These are phyloP conservation scores for Oryza coarctata DNA, from an alignment of 176 grass and related monocot species.

Conservation along the genomic window DNA sequence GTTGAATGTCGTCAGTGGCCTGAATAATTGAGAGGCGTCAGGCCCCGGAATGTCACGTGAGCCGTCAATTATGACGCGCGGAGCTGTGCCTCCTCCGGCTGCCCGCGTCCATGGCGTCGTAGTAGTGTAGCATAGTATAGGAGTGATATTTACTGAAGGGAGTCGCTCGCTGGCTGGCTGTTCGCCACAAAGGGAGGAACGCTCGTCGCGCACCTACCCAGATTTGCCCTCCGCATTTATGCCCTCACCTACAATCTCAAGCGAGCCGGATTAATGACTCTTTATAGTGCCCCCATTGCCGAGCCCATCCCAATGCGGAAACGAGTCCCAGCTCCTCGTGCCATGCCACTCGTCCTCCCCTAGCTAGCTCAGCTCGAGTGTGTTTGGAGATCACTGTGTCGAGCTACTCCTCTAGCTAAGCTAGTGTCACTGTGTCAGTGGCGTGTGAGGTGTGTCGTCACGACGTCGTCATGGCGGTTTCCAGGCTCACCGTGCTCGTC, in stretches of 20 bases:
- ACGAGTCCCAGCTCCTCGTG: conserved; percentile 20
- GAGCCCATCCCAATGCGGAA: neutral
- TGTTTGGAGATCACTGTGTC: conserved; percentile 1
- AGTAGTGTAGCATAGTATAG: neutral
- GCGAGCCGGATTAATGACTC: conserved; percentile 10
- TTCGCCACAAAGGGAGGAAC: too few relatives aligned
- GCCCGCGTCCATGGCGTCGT: neutral
- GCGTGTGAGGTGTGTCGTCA: neutral
- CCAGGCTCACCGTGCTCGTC: conserved; percentile 29
- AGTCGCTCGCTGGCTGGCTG: neutral
- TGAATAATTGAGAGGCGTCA: conserved; percentile 21
- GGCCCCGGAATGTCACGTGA: conserved; percentile 10
- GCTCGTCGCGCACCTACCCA: conserved; percentile 1
- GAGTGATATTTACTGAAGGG: conserved; percentile 5
- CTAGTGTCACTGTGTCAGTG: neutral
- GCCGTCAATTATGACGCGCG: neutral
- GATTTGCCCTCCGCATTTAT: conserved; percentile 34
- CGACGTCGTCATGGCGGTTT: conserved; percentile 46
- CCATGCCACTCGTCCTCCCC: neutral
- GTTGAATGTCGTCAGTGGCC: neutral
- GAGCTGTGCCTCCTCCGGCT: neutral
- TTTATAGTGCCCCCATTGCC: conserved; percentile 39
- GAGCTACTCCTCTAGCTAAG: neutral
- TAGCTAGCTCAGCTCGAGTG: neutral
- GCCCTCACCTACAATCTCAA: conserved; percentile 42